phyloP scores from a whole-genome alignment of 257 asterid genomes.

The Datura wrightii region DNA sequence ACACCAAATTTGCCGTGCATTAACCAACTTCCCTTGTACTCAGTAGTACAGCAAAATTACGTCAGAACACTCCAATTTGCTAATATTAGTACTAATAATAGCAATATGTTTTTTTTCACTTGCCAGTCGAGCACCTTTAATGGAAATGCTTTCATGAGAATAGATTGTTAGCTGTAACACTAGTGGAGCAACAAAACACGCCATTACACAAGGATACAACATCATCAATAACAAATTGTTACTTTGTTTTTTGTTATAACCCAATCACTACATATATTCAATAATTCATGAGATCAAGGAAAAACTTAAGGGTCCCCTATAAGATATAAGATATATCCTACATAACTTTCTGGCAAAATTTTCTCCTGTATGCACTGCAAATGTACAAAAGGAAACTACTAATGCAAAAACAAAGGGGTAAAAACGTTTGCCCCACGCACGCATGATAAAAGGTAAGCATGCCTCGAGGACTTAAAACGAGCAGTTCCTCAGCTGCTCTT shows the following conservation, averaged over 20 bases:
- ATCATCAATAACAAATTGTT: neutral
- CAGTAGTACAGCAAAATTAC: too few relatives aligned
- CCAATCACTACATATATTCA: neutral
- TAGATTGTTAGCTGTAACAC: too few relatives aligned
- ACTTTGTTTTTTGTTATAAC: neutral
- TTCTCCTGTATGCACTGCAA: slow-evolving; percentile 29
- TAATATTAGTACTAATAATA: too few relatives aligned
- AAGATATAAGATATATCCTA: neutral
- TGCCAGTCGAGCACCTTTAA: too few relatives aligned
- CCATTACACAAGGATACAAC: neutral
- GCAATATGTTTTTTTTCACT: too few relatives aligned
- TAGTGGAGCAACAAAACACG: too few relatives aligned
- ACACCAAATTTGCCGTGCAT: too few relatives aligned
- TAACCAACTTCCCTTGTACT: too few relatives aligned
- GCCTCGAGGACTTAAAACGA: slow-evolving; percentile 30
- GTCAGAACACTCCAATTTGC: too few relatives aligned
- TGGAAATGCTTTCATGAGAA: too few relatives aligned
- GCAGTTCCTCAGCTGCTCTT: slow-evolving; percentile 27
- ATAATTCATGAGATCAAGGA: neutral
- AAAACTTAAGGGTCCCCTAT: neutral
- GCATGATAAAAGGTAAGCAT: slow-evolving; percentile 41
- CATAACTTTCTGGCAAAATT: slow-evolving; percentile 3
- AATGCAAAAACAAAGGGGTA: neutral
- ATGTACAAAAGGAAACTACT: neutral
- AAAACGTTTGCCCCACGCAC: slow-evolving; percentile 30